These are phyloP conservation scores for Zygotorulaspora chibaensis DNA, from an alignment of 805 yeast genomes.

Conservation along the genomic window DNA sequence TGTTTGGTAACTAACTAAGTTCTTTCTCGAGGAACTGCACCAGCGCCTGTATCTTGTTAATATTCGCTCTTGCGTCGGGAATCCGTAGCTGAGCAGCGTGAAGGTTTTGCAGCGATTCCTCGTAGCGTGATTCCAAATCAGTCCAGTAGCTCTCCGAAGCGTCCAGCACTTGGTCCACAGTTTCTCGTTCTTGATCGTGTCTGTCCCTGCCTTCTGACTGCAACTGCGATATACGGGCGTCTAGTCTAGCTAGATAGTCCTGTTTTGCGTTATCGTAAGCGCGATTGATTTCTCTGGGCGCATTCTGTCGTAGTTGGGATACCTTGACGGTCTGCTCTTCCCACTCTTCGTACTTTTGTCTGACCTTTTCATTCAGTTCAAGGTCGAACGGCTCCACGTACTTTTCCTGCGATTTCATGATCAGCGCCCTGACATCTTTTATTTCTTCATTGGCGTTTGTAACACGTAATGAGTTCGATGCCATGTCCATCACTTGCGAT, in stretches of 20 bases:
- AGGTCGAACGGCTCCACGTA: conserved; percentile 68
- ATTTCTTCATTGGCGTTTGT: conserved; percentile 46
- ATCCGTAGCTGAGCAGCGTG: conserved; percentile 15
- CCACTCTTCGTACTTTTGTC: conserved; percentile 53
- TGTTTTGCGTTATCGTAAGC: conserved; percentile 32
- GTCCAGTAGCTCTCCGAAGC: background rate
- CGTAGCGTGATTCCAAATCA: conserved; percentile 5
- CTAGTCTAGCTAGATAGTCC: conserved; percentile 29
- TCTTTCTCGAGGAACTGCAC: conserved; percentile 21
- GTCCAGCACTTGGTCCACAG: background rate
- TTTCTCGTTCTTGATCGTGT: conserved; percentile 6
- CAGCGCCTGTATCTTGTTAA: conserved; percentile 30
- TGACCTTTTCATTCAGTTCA: conserved; percentile 53
- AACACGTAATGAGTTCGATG: conserved; percentile 51
- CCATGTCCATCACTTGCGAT: conserved; percentile 44
- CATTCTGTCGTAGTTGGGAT: conserved; percentile 49
- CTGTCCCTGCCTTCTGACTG: conserved; percentile 6
- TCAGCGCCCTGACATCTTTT: conserved; percentile 22
- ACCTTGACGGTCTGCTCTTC: conserved; percentile 59
- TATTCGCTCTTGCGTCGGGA: conserved; percentile 27
- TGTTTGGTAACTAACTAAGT: background rate
- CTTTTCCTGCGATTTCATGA: conserved; percentile 19
- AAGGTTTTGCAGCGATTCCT: conserved; percentile 13
- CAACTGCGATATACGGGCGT: conserved; percentile 13
- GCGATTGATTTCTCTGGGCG: conserved; percentile 44